These are phyloP conservation scores for Acaromyces ingoldii DNA, from an alignment of 1,284 basidiomycete species.

Conservation along the genomic window DNA sequence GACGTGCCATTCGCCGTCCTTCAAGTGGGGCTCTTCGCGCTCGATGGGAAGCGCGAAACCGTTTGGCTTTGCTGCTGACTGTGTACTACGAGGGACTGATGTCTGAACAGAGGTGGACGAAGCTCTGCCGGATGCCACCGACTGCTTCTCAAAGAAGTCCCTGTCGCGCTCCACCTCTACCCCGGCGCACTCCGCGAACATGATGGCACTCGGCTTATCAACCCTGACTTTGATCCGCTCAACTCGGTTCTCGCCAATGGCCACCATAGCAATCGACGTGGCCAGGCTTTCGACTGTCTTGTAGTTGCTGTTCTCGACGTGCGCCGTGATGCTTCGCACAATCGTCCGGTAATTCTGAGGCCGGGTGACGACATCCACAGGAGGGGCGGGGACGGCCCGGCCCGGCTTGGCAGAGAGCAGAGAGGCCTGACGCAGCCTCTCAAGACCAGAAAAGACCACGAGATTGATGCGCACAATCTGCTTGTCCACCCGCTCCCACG, in stretches of 20 bases:
- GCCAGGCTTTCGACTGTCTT: constrained; percentile 71
- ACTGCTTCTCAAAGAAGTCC: constrained; percentile 42
- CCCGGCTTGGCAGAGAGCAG: background rate
- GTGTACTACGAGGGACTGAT: background rate
- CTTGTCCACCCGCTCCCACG: constrained; percentile 65
- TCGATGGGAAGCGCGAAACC: background rate
- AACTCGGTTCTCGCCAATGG: constrained; percentile 35
- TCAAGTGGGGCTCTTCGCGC: background rate
- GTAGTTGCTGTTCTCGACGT: constrained; percentile 58
- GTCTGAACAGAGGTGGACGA: background rate
- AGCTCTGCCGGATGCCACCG: too few relatives aligned
- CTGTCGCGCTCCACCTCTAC: constrained; percentile 61
- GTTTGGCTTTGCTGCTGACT: background rate
- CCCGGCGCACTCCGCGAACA: constrained; percentile 64
- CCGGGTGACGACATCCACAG: constrained; percentile 30
- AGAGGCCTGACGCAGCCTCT: constrained; percentile 1
- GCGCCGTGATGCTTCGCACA: constrained; percentile 49
- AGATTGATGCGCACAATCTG: constrained; percentile 68
- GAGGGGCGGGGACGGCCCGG: background rate
- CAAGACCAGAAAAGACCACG: constrained; percentile 49
- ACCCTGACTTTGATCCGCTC: constrained; percentile 57
- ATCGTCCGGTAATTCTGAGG: constrained; percentile 29
- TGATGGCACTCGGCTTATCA: constrained; percentile 71
- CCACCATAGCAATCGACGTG: constrained; percentile 62
- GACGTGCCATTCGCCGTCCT: constrained; percentile 29